phyloP scores from a whole-genome alignment of 805 yeast species.

The Blastobotrys peoriensis region DNA sequence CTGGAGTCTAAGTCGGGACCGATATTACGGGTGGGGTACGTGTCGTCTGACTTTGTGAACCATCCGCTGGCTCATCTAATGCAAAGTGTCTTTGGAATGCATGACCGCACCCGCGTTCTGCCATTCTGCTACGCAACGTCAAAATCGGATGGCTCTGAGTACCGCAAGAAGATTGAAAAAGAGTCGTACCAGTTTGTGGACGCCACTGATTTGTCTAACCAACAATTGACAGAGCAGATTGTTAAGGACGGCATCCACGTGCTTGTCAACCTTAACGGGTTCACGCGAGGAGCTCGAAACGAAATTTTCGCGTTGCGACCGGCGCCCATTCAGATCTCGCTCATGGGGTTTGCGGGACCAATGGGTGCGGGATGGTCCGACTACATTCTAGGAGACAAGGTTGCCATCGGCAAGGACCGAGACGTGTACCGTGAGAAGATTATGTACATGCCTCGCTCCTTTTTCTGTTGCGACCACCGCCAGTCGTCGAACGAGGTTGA shows the following conservation, averaged over 20 bases:
- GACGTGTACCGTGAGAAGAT: constrained; percentile 24
- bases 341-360: constrained; percentile 33
- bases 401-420: constrained; percentile 9
- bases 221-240: constrained; percentile 23
- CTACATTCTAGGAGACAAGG: constrained; percentile 25
- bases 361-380: constrained; percentile 29
- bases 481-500: constrained; percentile 26
- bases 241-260: constrained; percentile 28
- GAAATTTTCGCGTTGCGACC: constrained; percentile 31
- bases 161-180: constrained; percentile 23
- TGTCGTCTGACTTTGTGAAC: constrained; percentile 30
- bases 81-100: constrained; percentile 32
- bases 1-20: constrained; percentile 2
- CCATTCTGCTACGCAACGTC: constrained; percentile 28
- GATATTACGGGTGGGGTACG: constrained; percentile 27
- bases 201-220: constrained; percentile 21
- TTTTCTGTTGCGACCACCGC: constrained; percentile 31
- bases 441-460: constrained; percentile 26
- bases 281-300: constrained; percentile 31
- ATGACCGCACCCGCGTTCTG: constrained; percentile 20
- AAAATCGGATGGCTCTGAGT: constrained; percentile 24
- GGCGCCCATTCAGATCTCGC: constrained; percentile 27
- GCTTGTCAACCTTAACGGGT: constrained; percentile 30
- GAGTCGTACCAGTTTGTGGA: constrained; percentile 24
- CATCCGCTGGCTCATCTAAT: constrained; percentile 32